phyloP scores from a whole-genome alignment of 129 eudicot genomes.

The Gnaphalium uliginosum region DNA sequence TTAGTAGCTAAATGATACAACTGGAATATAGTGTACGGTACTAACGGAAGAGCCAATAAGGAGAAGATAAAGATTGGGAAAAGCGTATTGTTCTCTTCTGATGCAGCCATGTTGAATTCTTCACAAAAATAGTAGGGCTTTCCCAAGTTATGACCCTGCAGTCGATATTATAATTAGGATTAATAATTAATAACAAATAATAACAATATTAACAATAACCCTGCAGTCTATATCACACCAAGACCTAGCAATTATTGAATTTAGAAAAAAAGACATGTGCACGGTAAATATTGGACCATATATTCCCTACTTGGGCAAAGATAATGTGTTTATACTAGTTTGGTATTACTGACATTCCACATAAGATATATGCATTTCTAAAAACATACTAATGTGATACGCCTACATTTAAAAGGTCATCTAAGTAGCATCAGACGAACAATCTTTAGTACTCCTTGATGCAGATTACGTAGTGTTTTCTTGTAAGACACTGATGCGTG shows the following conservation, averaged over 20 bases:
- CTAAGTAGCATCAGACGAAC: neutral
- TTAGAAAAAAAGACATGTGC: neutral
- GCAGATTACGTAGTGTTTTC: neutral
- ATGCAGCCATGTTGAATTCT: constrained; percentile 57
- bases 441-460: neutral
- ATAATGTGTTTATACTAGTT: neutral
- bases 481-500: neutral
- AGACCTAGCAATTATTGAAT: neutral
- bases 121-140: constrained; percentile 9
- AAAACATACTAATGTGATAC: neutral
- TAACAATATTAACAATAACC: neutral
- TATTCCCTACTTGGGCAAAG: neutral
- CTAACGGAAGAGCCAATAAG: constrained; percentile 83
- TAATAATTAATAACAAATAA: constrained; percentile 1
- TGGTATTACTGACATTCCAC: neutral
- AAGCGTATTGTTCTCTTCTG: constrained; percentile 80
- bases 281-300: neutral
- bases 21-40: constrained; percentile 82
- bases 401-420: neutral
- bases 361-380: neutral
- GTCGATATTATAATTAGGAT: constrained; percentile 7
- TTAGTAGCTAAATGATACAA: constrained; percentile 65
- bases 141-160: constrained; percentile 27
- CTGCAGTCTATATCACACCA: neutral
- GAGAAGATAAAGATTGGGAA: constrained; percentile 90